Evolutionary conservation across 306 rosid genomes (phyloP).

Genomic region (Oemleria cerasiformis): DNA sequence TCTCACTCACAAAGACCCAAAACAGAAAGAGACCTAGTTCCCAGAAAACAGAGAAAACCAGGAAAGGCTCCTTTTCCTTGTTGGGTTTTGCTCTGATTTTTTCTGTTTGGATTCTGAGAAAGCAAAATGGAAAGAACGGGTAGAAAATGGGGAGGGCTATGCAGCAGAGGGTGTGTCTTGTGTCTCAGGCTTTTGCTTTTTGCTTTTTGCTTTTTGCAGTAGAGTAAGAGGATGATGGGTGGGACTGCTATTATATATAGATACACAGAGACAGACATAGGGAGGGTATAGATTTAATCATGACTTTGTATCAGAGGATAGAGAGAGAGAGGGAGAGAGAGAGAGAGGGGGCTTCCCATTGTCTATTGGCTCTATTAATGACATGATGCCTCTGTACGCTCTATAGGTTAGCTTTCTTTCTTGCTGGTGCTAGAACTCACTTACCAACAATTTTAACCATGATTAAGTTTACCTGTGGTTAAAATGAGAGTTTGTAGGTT

Average conservation of each 20-base stretch:
- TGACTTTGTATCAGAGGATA: slow-evolving; percentile 39
- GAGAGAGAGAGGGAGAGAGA: not conserved
- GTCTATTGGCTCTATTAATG: not conserved
- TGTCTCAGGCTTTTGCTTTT: slow-evolving; percentile 28
- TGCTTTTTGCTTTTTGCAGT: slow-evolving; percentile 41
- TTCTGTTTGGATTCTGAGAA: slow-evolving; percentile 28
- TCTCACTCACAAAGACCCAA: not conserved
- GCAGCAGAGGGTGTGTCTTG: slow-evolving; percentile 19
- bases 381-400: slow-evolving; percentile 14
- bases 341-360: slow-evolving; percentile 35
- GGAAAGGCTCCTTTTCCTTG: not conserved
- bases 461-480: slow-evolving; percentile 22
- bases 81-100: not conserved
- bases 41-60: not conserved
- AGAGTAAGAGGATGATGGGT: slow-evolving; percentile 43
- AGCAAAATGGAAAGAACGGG: slow-evolving; percentile 31
- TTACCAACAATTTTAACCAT: slow-evolving; percentile 9
- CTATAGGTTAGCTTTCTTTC: not conserved
- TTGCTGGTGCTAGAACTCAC: slow-evolving; percentile 2
- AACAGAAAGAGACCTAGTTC: not conserved
- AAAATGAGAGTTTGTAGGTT: not conserved
- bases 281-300: slow-evolving; percentile 54
- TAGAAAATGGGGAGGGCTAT: slow-evolving; percentile 24
- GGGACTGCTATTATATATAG: slow-evolving; percentile 24
- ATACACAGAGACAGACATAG: slow-evolving; percentile 9